Base-by-base conservation (phyloP, 495 filamentous ascomycete genomes). In the Penicillium canescens region DNA sequence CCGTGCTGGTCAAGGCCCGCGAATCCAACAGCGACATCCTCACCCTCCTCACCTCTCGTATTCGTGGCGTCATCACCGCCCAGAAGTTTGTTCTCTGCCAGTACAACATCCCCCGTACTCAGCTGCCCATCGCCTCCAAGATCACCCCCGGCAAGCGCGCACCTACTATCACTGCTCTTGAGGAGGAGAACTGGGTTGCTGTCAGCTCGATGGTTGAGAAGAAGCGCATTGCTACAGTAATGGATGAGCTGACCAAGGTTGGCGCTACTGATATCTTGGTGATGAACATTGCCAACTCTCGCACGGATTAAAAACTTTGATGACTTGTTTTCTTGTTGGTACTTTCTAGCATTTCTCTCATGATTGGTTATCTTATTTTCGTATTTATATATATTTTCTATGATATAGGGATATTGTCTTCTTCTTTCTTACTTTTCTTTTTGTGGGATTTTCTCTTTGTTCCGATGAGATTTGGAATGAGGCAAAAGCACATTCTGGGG, bases 61-160 rank as follows among this genome's bases (percentile, higher is more conserved):
- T 98, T 57, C 79, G 82, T 23, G 94, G 94, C 67, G 92, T 98
- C 44, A 98, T 98, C 64, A 91, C 89, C n/a, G 94, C 94, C 16
- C 89, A 98, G 74, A 86, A 85, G 71, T 97, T 88, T 74, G 89
- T 98, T 28, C 81, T 97, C 42, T 98, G 95, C 76, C 92, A 94
- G 68, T 98, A 97, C 81, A 98, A 98, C 72, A 83, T 98, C 39
- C 78, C 84, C 44, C 86, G 92, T 20, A 45, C 67, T 28, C 77
- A 83, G 50, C 82, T 98, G 31, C 60, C 79, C 1, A 75, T 68
- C 10, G 92, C 86, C n/a, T 83, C 78, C 33, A 81, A 79, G 57
- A 88, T 97, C 69, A 97, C 94, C 0, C 94, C 95, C 1, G 94
- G 94, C 50, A 96, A 96, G 75, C 87, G 95, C 50, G 94, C 94